Percentiles rank a stretch among this genome's conserved stretches.
Evolutionary conservation across 148 eudicot species (phyloP).

Genomic region (Diospyros kaki): DNA sequence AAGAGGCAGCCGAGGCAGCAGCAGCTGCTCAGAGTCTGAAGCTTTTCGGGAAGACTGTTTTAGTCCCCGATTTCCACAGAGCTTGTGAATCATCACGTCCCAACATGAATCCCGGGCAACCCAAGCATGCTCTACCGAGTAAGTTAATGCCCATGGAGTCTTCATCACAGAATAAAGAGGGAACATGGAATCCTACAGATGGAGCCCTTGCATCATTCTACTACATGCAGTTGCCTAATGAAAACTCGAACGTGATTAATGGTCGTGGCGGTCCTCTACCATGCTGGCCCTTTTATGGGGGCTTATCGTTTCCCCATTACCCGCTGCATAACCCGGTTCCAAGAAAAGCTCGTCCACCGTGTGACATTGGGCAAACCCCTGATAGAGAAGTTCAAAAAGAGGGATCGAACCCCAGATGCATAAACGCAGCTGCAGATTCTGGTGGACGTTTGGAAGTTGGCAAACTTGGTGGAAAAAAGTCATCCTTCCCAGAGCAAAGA

Average conservation of each 20-base stretch:
- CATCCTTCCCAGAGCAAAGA: constrained; percentile 19
- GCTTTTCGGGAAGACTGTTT: constrained; percentile 75
- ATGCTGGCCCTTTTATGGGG: constrained; percentile 37
- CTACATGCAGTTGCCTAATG: constrained; percentile 16
- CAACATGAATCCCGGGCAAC: constrained; percentile 23
- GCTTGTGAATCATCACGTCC: constrained; percentile 20
- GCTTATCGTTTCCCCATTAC: constrained; percentile 23
- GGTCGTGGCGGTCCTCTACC: constrained; percentile 23
- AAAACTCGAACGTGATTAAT: constrained; percentile 21
- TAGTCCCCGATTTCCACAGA: constrained; percentile 35
- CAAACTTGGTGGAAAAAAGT: constrained; percentile 19
- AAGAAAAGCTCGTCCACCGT: constrained; percentile 1
- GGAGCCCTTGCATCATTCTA: constrained; percentile 13
- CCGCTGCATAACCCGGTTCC: constrained; percentile 21
- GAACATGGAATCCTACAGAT: constrained; percentile 12
- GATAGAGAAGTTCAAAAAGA: constrained; percentile 34
- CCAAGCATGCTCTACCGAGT: constrained; percentile 10
- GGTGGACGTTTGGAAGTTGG: constrained; percentile 32
- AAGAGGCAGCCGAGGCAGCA: constrained; percentile 22
- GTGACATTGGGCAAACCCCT: constrained; percentile 12
- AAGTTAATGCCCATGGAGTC: constrained; percentile 8
- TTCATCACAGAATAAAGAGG: constrained; percentile 5
- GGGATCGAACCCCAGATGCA: constrained; percentile 40
- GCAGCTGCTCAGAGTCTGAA: constrained; percentile 45
- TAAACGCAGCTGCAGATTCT: constrained; percentile 19